phyloP scores from a whole-genome alignment of 2,329 filamentous ascomycete species.

The Colletotrichum acutatum region DNA sequence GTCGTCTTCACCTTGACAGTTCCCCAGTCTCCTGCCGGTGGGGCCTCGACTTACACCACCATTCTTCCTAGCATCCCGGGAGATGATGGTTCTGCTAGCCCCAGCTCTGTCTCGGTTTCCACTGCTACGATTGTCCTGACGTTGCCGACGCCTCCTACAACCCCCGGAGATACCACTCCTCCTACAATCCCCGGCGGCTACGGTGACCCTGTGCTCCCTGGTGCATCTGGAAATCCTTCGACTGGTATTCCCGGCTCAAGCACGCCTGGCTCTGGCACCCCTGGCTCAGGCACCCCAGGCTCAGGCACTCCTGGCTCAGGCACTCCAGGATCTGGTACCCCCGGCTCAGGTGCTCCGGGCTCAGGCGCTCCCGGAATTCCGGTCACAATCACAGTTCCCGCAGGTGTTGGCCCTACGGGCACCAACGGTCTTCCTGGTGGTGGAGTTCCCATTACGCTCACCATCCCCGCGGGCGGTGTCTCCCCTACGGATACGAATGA shows the following conservation, averaged over 20 bases:
- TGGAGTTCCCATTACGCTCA: too few relatives aligned
- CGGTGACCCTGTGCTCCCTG: slow-evolving; percentile 10
- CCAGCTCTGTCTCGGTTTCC: slow-evolving; percentile 1
- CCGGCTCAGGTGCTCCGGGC: neutral
- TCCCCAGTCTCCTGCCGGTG: neutral
- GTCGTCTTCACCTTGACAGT: slow-evolving; percentile 40
- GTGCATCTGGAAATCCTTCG: neutral
- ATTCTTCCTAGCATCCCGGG: neutral
- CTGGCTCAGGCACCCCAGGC: neutral
- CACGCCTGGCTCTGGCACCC: neutral
- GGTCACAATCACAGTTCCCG: neutral
- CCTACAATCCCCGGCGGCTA: slow-evolving; percentile 17
- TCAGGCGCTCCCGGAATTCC: neutral
- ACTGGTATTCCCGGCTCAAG: neutral
- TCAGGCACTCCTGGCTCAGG: neutral
- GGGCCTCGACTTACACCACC: neutral
- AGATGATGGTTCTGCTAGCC: neutral
- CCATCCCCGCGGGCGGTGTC: neutral
- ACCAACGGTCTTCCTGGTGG: slow-evolving; percentile 11
- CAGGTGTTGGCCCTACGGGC: neutral
- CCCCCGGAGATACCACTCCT: neutral
- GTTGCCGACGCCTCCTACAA: neutral
- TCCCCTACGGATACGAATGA: neutral
- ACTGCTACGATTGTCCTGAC: slow-evolving; percentile 11
- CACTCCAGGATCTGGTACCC: neutral